Evolutionary conservation across 768 basidiomycete species (phyloP), one percentile per base, ranked within the genome.

Genomic region (Gelatoporia subvermispora): DNA sequence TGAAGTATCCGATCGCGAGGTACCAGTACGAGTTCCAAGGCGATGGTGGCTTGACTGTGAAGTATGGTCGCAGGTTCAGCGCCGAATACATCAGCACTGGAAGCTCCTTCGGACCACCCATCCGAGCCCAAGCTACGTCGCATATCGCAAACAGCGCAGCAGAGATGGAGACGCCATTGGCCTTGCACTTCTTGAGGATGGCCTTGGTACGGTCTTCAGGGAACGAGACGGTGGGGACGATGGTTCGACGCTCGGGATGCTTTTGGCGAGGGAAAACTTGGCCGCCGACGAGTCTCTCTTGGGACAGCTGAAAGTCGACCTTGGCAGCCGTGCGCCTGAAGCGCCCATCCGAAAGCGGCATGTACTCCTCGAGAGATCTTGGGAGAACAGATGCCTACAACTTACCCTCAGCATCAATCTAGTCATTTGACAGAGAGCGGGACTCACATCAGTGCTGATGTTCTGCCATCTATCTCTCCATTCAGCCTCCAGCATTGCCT

Each of bases 41-140:
- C 2, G 72, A 50, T 11, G 50, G 47, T 10, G 53, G 48, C 20
- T 34, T 24, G 17, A n/a, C 28, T 35, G 68, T 57, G 35, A 82
- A 67, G 60, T 78, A 75, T 4, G 84, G 81, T 3, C 90, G 78
- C 35, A 91, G 68, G 65, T 92, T 93, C 42, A 91, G 70, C 11
- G 91, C 88, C 8, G 88, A 87, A 64, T 93, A 93, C 78, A 93
- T 83, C 81, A 92, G 79, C 78, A 70, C 75, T 4, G 82, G 83
- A 41, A 79, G 63, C 48, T 80, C 74, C 55, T 64, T 65, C 36
- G 71, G 69, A 13, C 67, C 66, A 20, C 67, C 69, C 28, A 75
- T 75, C 55, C 76, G 72, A 3, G 77, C 76, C 87, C 86, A 89
- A 4, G 85, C 88, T 35, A 88, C 61, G 59, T 85, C 87, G 61